Base-by-base conservation (phyloP, 75 land plant genomes). In the Pinus tabuliformis region DNA sequence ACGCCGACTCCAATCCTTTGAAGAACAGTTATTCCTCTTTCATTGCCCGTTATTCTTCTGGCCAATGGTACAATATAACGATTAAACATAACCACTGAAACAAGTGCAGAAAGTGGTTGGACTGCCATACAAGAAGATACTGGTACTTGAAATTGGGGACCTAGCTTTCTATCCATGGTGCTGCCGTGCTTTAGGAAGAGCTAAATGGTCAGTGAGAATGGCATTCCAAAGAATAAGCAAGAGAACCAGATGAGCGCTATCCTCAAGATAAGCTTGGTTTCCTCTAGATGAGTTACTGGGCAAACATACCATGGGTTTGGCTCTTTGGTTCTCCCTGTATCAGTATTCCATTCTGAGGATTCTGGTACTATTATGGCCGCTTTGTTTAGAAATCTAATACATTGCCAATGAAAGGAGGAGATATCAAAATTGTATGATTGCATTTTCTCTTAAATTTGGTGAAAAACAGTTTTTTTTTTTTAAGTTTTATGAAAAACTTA, bases 191-290 rank as follows among this genome's bases (percentile, higher is more conserved):
- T 75, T n/a, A 72, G 73, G 73, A 78, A 83, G 66, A 89, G 77
- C 6, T 88, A 83, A 21, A 79, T 21, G 0, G 73, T 26, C 56
- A 86, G 88, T 17, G 91, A 56, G 62, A 61, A 81, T 3, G 81
- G 78, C 36, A 86, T 57, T 6, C 75, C 87, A 60, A 77, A 85
- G 0, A 64, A 12, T 57, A 86, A 61, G 52, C 81, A 58, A 21
- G 84, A 56, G 9, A 58, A 49, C 88, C 86, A 83, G 56, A 86
- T 83, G 3, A 88, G 88, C 8, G 80, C 17, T 26, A 89, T 56
- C 60, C 86, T 62, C 15, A 83, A 61, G 0, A 86, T 59, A 12
- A 70, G 68, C 56, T 85, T 88, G 7, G 77, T 77, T 73, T 88
- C 87, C 74, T 85, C 87, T 61, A 79, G 49, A 2, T 83, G 79